Base-by-base conservation (phyloP, 805 yeast species). In the Candida maesae region DNA sequence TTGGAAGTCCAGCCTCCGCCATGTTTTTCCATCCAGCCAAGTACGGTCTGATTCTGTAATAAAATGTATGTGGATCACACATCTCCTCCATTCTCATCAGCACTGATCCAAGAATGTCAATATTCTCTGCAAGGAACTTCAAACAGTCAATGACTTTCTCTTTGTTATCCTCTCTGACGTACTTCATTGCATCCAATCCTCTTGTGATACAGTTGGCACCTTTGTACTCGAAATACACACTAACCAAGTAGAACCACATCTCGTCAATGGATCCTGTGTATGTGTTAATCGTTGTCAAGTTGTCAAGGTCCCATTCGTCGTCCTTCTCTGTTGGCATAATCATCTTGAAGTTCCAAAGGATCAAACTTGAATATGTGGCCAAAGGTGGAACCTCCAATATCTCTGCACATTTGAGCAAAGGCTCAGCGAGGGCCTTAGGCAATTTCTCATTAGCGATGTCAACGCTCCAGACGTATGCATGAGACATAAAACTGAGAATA, bases 1-100 rank as follows among this genome's bases (percentile, higher is more conserved):
- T 63, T 12, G 80, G 79, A 43, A 90, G 70, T 0, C 97, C 97
- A 2, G 82, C 89, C 41, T 78, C 87, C 19, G 76, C 78, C 96
- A 91, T 90, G 56, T 86, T 86, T 58, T 80, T 81, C 95, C 96
- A 91, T 2, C 97, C 98, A 1, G 96, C 96, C 49, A 91, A 67
- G 53, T 76, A 90, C 1, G 97, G 97, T 56, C 98, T 73, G 34
- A 90, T 74, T 45, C 91, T 75, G 67, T 75, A 85, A 63, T 86
- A 90, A 60, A 91, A 90, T 4, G 84, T 81, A 58, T 88, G 95
- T 3, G 98, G 97, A 57, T 89, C 96, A 62, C 96, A 87, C 84
- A 84, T 84, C 51, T 90, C 95, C 56, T 85, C 89, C 93, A 90
- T 84, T 52, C 76, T 73, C 76, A 81, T 77, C 51, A 91, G 65